A percentile compares a stretch with the other conserved stretches of the same genome.
Conservation (phyloP, 2,329 filamentous ascomycete genomes). For the Harringtonia aguacate region DNA sequence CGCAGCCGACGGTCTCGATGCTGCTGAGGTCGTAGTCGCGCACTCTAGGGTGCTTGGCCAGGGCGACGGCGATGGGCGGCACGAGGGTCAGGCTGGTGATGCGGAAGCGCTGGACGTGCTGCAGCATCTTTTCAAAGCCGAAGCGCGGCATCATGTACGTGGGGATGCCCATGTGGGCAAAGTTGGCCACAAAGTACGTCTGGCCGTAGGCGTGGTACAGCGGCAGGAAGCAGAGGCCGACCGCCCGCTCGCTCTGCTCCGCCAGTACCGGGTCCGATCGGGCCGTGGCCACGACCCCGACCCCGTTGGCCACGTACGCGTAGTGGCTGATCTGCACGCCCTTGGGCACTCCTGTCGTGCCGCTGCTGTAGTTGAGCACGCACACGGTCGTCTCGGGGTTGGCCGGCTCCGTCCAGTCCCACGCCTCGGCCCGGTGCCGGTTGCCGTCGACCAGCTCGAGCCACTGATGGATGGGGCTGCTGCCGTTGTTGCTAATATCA, state of each 20-base stretch:
- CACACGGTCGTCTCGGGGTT: slow-evolving; percentile 43
- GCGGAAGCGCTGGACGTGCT: slow-evolving; percentile 54
- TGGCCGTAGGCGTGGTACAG: slow-evolving; percentile 69
- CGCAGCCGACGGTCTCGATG: slow-evolving; percentile 47
- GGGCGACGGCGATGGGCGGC: slow-evolving; percentile 62
- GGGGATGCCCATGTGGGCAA: slow-evolving; percentile 44
- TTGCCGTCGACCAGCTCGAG: slow-evolving; percentile 43
- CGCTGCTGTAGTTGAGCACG: slow-evolving; percentile 68
- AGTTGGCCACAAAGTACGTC: slow-evolving; percentile 54
- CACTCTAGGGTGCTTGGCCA: slow-evolving; percentile 60
- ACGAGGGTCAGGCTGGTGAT: slow-evolving; percentile 59
- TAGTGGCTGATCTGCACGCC: slow-evolving; percentile 73
- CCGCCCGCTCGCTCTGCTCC: slow-evolving; percentile 24
- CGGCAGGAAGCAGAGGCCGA: slow-evolving; percentile 59
- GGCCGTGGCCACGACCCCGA: slow-evolving; percentile 42
- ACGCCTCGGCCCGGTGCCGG: slow-evolving; percentile 38
- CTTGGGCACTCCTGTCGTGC: slow-evolving; percentile 75
- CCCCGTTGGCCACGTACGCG: slow-evolving; percentile 63
- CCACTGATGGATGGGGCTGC: slow-evolving; percentile 48
- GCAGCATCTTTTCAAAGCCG: slow-evolving; percentile 62
- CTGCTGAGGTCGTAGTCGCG: slow-evolving; percentile 58
- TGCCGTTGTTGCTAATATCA: slow-evolving; percentile 2
- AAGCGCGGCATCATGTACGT: slow-evolving; percentile 74
- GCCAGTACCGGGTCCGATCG: slow-evolving; percentile 34
- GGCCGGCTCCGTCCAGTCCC: slow-evolving; percentile 50